Base-by-base conservation (phyloP, 2,329 filamentous ascomycete genomes). In the Xylaria polymorpha region DNA sequence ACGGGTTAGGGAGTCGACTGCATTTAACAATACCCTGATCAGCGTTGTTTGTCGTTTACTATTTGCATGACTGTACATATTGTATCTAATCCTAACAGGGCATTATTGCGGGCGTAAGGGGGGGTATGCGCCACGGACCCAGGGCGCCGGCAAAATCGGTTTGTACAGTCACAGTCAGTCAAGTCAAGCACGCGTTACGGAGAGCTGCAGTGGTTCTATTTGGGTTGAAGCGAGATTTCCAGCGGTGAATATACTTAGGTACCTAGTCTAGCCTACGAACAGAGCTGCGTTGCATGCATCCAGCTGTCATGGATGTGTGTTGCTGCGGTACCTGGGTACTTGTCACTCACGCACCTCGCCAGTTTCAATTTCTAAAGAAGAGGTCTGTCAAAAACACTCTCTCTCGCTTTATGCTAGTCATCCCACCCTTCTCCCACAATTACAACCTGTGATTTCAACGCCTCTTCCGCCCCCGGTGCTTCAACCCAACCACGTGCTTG, bases 51-150 rank as follows among this genome's bases (percentile, higher is more conserved):
- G 43, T 53, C 60, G 37, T 59, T 53, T 72, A 72, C 64, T 71
- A 64, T 72, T 73, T 74, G 74, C 73, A 74, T 69, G 62, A 71
- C 63, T 76, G 74, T 77, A 77, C 72, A 72, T 74, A 76, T 67
- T 65, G 57, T 58, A 66, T 22, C 44, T 67, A 64, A 64, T 69
- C 41, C 53, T 60, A 25, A 56, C 51, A 53, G 32, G 67, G 57
- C 64, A 68, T 69, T 51, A 66, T 32, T 66, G 57, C 20, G 68
- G 64, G 58, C 25, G 51, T n/a, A 29, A 20, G 37, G 37, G 41
- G 41, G 46, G 4, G 51, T 29, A 61, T 53, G 56, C 20, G 50
- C 5, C 35, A 44, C 14, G 32, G 62, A 43, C 60, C 43, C 10
- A 62, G 61, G 61, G 58, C 56, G 48, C 50, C 48, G 50, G 66